Base-by-base conservation (phyloP, 768 basidiomycete genomes). In the Hericium rajendrae region DNA sequence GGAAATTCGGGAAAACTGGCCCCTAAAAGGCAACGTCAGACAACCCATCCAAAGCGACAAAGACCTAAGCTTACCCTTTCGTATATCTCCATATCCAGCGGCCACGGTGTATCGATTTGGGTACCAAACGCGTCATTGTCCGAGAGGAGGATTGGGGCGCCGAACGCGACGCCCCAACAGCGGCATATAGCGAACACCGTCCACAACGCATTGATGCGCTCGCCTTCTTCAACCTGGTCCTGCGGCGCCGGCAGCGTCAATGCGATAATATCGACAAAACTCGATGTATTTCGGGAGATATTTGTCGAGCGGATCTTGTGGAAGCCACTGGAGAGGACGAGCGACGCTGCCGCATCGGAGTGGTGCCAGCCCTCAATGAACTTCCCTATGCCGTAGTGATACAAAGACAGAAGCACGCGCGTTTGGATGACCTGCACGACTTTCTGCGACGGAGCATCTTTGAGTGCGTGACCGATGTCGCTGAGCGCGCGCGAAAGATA, bases 171-270 rank as follows among this genome's bases (percentile, higher is more conserved):
- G 1, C 78, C 71, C 60, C 82, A 75, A 62, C 76, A 75, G 55
- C 82, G 79, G 68, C 85, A 83, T 54, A 85, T 72, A 49, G 73
- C 69, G 59, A 81, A 78, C 8, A 81, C 81, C 0, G 78, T 70
- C 85, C 85, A 86, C 66, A 86, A 86, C 0, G 76, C 81, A 55
- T 81, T 81, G 57, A 86, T 83, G 32, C 82, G 74, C 64, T 86
- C 84, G 18, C 79, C 83, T 64, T 85, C 82, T 58, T 84, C 84
- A n/a, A 81, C 65, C 22, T 68, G 61, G 62, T 79, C 77, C 15
- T 54, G 64, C 46, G 74, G 62, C 64, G 76, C 62, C 15, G 72
- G 63, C 62, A 81, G 67, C 2, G 69, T 49, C 15, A 64, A 51
- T 3, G 43, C n/a, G 9, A n/a, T n/a, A 18, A 32, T 53, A 55